Percentiles rank a stretch among this genome's conserved stretches.
Evolutionary conservation across 2,329 filamentous ascomycete species (phyloP).

Genomic region (Claviceps sp.): DNA sequence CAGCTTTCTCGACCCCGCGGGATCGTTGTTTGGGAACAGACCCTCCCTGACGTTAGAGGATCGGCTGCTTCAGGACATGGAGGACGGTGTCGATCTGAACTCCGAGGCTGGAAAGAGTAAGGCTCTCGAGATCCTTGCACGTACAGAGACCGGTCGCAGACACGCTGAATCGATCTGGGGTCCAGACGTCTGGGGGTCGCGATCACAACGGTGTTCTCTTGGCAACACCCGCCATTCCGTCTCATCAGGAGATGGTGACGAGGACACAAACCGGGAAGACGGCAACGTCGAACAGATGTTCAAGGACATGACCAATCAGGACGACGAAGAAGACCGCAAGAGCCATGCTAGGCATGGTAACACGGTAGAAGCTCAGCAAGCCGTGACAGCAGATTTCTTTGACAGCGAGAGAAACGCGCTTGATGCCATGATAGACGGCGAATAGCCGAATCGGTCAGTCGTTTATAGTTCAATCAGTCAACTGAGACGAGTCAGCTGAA

Average conservation of each 20-base stretch:
- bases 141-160: slow-evolving; percentile 35
- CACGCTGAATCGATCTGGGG: slow-evolving; percentile 39
- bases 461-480: background rate
- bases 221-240: slow-evolving; percentile 14
- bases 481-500: too few relatives aligned
- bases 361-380: slow-evolving; percentile 11
- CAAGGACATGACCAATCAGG: slow-evolving; percentile 39
- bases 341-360: slow-evolving; percentile 17
- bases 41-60: slow-evolving; percentile 34
- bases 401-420: slow-evolving; percentile 34
- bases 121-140: slow-evolving; percentile 37
- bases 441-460: slow-evolving; percentile 13
- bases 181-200: slow-evolving; percentile 29
- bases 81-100: slow-evolving; percentile 31
- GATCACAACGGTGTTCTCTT: slow-evolving; percentile 15
- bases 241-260: slow-evolving; percentile 15
- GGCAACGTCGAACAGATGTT: slow-evolving; percentile 42
- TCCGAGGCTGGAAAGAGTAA: slow-evolving; percentile 33
- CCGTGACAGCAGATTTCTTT: slow-evolving; percentile 28
- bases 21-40: slow-evolving; percentile 27
- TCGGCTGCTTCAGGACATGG: slow-evolving; percentile 32
- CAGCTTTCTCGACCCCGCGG: slow-evolving; percentile 28
- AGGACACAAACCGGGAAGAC: slow-evolving; percentile 25
- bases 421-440: slow-evolving; percentile 31
- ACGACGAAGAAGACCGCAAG: slow-evolving; percentile 30